Evolutionary conservation across 2,329 filamentous ascomycete species (phyloP).

Genomic region (Elsinoe perseae): DNA sequence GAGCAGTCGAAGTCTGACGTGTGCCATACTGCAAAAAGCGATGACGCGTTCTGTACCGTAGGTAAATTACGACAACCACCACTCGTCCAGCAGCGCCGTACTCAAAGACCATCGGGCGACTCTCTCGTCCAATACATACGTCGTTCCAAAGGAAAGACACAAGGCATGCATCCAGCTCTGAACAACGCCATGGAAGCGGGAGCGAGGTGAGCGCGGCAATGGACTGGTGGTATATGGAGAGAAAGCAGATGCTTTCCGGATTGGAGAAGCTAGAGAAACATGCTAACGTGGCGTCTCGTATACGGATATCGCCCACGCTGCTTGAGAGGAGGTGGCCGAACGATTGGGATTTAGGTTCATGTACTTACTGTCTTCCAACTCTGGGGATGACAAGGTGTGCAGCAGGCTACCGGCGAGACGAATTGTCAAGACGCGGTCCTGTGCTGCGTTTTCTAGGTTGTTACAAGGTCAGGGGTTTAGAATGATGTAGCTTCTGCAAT

Average conservation of each 20-base stretch:
- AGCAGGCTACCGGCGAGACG: neutral
- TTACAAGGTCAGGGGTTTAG: neutral
- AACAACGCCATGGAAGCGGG: neutral
- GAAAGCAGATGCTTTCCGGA: neutral
- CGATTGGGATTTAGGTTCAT: neutral
- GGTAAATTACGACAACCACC: conserved; percentile 16
- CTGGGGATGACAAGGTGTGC: neutral
- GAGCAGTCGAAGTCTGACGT: too few species aligned
- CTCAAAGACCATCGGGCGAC: conserved; percentile 16
- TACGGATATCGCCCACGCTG: neutral
- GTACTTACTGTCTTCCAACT: neutral
- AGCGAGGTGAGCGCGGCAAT: conserved; percentile 15
- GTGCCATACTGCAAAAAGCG: neutral
- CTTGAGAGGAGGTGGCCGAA: neutral
- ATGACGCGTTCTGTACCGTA: conserved; percentile 8
- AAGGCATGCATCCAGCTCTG: conserved; percentile 9
- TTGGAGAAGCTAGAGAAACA: neutral
- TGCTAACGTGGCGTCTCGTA: neutral
- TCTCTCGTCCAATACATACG: conserved; percentile 6
- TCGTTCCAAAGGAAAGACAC: neutral
- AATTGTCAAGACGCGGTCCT: neutral
- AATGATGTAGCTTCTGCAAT: neutral
- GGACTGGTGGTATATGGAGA: neutral
- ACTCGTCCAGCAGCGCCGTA: conserved; percentile 11
- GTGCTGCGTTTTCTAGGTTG: neutral